A percentile compares a stretch with the other conserved stretches of the same genome.
Conservation (phyloP, 129 eudicot genomes). For the Mikania micrantha region DNA sequence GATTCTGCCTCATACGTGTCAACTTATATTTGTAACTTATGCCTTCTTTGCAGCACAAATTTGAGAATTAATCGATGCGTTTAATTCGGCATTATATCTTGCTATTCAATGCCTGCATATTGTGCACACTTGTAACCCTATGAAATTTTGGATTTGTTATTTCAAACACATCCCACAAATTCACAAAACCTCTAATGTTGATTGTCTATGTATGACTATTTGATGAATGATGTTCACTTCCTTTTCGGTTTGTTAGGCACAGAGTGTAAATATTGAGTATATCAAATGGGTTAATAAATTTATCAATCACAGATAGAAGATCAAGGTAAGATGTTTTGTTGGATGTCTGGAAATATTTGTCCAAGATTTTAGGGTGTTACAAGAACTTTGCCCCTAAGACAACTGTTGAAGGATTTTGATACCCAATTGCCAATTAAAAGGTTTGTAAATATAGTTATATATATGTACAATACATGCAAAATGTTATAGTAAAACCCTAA, state of each 20-base stretch:
- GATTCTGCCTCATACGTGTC: not conserved
- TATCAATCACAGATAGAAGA: not conserved
- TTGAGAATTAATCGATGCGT: not conserved
- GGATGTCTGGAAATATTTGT: not conserved
- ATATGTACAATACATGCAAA: too few relatives aligned
- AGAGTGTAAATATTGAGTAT: not conserved
- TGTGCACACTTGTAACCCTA: not conserved
- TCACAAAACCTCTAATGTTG: not conserved
- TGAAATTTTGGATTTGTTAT: not conserved
- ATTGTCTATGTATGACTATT: not conserved
- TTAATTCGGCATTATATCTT: not conserved
- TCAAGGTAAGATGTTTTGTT: not conserved
- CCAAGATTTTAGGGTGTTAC: not conserved
- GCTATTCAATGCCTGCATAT: not conserved
- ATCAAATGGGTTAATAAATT: not conserved
- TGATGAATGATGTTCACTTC: not conserved
- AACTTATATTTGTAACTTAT: constrained; percentile 13
- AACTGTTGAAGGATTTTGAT: not conserved
- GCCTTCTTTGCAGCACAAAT: not conserved
- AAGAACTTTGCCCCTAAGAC: not conserved
- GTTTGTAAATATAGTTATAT: not conserved
- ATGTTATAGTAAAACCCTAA: too few relatives aligned
- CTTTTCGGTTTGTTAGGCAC: not conserved
- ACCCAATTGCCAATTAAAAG: not conserved
- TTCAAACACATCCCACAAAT: not conserved